A percentile compares a stretch with the other conserved stretches of the same genome.
Conservation (phyloP, 768 basidiomycete genomes). For the Podaxis mareebaensis region DNA sequence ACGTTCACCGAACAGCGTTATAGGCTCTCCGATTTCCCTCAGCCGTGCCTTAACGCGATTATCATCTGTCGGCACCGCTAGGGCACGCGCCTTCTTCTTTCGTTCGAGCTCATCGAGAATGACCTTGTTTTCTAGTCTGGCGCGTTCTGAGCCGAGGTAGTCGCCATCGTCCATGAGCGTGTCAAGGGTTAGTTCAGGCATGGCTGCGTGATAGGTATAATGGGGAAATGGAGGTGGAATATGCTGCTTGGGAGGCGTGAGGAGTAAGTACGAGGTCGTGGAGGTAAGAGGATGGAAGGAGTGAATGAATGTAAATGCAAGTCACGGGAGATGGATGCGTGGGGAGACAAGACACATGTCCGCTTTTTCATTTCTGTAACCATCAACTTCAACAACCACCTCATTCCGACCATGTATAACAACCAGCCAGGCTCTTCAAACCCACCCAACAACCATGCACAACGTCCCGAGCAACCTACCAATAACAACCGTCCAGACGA, state of each 20-base stretch:
- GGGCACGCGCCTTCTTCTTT: conserved; percentile 89
- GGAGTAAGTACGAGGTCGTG: not conserved
- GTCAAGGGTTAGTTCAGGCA: conserved; percentile 78
- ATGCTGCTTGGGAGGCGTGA: not conserved
- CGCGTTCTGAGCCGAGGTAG: conserved; percentile 72
- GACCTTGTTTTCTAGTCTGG: conserved; percentile 78
- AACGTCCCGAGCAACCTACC: conserved; percentile 37
- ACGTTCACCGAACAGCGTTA: conserved; percentile 96
- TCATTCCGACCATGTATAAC: conserved; percentile 30
- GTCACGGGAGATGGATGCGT: conserved; percentile 16
- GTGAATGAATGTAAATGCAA: not conserved
- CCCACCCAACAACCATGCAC: conserved; percentile 26
- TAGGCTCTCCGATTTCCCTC: conserved; percentile 93
- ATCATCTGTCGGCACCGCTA: conserved; percentile 98
- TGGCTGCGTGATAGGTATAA: conserved; percentile 25
- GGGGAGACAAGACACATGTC: conserved; percentile 23
- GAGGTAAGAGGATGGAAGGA: not conserved
- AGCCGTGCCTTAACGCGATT: conserved; percentile 86
- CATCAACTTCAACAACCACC: conserved; percentile 3
- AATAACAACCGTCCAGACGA: conserved; percentile 45
- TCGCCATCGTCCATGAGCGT: conserved; percentile 78
- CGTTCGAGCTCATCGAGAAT: conserved; percentile 96
- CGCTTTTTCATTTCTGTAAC: conserved; percentile 11
- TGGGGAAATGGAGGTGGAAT: not conserved
- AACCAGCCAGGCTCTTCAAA: conserved; percentile 34